phyloP scores from a whole-genome alignment of 306 rosid genomes.

The Trifolium subterraneum region DNA sequence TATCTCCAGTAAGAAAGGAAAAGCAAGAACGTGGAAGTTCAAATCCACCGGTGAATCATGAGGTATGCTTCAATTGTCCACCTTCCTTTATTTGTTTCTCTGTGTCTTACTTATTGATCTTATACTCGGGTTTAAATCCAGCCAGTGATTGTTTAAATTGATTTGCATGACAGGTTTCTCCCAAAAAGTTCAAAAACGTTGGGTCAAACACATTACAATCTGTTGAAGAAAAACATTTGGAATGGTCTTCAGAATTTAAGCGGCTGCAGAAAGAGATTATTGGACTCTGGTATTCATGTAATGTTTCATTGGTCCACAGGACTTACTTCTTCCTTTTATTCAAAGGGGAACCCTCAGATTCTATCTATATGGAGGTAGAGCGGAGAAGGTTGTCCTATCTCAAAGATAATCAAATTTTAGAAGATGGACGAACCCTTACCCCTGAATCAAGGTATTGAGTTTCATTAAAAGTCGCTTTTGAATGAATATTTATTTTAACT shows the following conservation, averaged over 20 bases:
- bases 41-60: constrained; percentile 46
- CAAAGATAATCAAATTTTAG: constrained; percentile 58
- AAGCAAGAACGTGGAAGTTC: constrained; percentile 35
- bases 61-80: constrained; percentile 53
- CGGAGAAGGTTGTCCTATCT: constrained; percentile 78
- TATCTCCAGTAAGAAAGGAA: constrained; percentile 43
- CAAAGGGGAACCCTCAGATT: constrained; percentile 78
- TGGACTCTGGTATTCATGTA: constrained; percentile 79
- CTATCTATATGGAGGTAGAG: constrained; percentile 91
- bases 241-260: constrained; percentile 74
- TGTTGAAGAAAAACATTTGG: constrained; percentile 54
- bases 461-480: background rate
- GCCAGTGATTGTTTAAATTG: constrained; percentile 28
- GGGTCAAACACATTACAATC: constrained; percentile 64
- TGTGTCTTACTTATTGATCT: constrained; percentile 26
- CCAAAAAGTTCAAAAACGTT: constrained; percentile 61
- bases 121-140: background rate
- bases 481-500: background rate
- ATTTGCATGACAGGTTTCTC: constrained; percentile 48
- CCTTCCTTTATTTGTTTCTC: background rate
- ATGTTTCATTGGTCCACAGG: constrained; percentile 83
- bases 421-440: constrained; percentile 60
- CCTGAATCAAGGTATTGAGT: constrained; percentile 61
- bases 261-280: constrained; percentile 78
- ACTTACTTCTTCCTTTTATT: constrained; percentile 88